Conservation (phyloP, 2,329 filamentous ascomycete genomes). For the Colletotrichum nymphaeae region DNA sequence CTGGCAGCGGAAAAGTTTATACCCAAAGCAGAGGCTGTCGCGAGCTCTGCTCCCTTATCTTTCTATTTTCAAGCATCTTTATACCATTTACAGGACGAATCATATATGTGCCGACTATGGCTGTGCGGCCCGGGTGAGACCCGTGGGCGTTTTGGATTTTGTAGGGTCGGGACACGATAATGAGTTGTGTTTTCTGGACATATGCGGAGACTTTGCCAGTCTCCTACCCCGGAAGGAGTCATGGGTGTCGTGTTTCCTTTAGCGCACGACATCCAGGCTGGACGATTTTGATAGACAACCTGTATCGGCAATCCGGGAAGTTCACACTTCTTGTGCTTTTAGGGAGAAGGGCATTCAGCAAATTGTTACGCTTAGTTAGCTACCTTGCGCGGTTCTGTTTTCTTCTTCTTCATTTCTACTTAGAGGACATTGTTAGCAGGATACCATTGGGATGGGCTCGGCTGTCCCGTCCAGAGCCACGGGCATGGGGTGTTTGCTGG, state of each 20-base stretch:
- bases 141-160: background rate
- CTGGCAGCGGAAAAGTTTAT: slow-evolving; percentile 49
- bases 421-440: slow-evolving; percentile 16
- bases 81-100: slow-evolving; percentile 36
- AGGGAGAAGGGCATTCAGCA: slow-evolving; percentile 18
- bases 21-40: slow-evolving; percentile 44
- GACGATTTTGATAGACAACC: slow-evolving; percentile 30
- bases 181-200: slow-evolving; percentile 27
- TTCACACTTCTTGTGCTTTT: slow-evolving; percentile 35
- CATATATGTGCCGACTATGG: slow-evolving; percentile 21
- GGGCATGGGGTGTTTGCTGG: background rate
- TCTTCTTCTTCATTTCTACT: slow-evolving; percentile 17
- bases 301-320: slow-evolving; percentile 33
- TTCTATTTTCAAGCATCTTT: slow-evolving; percentile 31
- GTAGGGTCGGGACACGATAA: slow-evolving; percentile 21
- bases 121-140: background rate
- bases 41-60: background rate
- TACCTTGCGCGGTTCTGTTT: background rate
- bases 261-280: slow-evolving; percentile 16
- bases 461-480: background rate
- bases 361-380: slow-evolving; percentile 16
- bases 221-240: slow-evolving; percentile 37
- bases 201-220: slow-evolving; percentile 39
- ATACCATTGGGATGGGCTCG: slow-evolving; percentile 1
- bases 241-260: slow-evolving; percentile 9